Conservation (phyloP, 257 asterid species). For the Sherardia arvensis region DNA sequence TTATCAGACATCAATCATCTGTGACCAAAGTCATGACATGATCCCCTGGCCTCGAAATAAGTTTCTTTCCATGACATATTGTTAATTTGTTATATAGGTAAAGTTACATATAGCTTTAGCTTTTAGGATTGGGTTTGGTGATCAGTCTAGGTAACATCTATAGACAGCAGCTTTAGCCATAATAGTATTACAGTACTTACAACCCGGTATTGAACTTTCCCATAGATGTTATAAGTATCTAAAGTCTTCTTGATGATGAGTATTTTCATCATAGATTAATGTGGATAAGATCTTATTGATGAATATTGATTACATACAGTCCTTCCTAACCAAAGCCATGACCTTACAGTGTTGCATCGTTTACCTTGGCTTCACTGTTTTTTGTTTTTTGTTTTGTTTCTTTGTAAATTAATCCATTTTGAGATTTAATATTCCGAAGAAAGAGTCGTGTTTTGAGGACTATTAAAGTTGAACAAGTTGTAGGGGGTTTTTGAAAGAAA, state of each 20-base stretch:
- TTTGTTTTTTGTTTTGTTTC: not conserved
- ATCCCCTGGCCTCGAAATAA: not conserved
- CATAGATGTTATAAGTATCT: not conserved
- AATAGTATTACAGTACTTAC: too few relatives aligned
- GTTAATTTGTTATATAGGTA: too few relatives aligned
- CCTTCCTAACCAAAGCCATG: not conserved
- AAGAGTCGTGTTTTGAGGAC: not conserved
- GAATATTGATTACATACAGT: not conserved
- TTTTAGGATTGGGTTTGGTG: too few relatives aligned
- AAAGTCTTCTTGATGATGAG: not conserved
- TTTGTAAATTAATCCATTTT: not conserved
- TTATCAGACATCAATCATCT: not conserved
- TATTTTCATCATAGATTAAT: not conserved
- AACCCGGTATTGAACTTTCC: too few relatives aligned
- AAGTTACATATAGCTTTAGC: too few relatives aligned
- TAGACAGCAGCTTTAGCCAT: too few relatives aligned
- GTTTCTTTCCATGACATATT: not conserved
- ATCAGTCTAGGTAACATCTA: not conserved
- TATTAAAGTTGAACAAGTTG: too few relatives aligned
- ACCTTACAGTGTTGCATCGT: not conserved
- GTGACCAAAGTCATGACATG: not conserved
- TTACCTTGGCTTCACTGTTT: too few relatives aligned
- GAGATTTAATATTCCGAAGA: too few relatives aligned
- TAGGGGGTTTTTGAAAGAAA: not conserved
- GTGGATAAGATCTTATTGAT: not conserved